Conservation (phyloP, 2,329 filamentous ascomycete genomes). For the Clarireedia monteithiana region DNA sequence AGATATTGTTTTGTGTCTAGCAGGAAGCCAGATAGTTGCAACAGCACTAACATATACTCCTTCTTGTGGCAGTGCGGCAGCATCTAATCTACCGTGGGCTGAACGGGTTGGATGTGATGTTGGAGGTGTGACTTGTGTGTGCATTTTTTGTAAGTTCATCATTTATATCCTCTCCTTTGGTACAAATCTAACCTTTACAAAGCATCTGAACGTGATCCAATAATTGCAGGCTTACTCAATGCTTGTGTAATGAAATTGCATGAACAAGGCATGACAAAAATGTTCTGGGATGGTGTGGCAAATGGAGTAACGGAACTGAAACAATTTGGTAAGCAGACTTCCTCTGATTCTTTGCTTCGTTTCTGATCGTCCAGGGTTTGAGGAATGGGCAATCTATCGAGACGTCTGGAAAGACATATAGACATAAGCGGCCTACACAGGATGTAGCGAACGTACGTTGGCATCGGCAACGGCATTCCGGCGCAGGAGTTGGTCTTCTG, state of each 20-base stretch:
- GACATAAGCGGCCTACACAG: neutral
- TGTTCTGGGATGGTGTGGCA: slow-evolving; percentile 49
- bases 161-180: neutral
- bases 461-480: neutral
- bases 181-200: slow-evolving; percentile 9
- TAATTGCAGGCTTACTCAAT: slow-evolving; percentile 47
- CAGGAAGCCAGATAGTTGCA: slow-evolving; percentile 42
- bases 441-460: neutral
- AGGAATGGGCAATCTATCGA: slow-evolving; percentile 49
- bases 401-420: slow-evolving; percentile 42
- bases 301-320: slow-evolving; percentile 43
- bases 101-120: slow-evolving; percentile 41
- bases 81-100: slow-evolving; percentile 49
- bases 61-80: slow-evolving; percentile 37
- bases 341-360: neutral
- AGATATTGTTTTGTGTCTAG: slow-evolving; percentile 47
- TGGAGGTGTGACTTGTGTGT: slow-evolving; percentile 54
- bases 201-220: slow-evolving; percentile 32
- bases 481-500: neutral
- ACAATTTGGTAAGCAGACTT: slow-evolving; percentile 39
- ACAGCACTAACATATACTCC: slow-evolving; percentile 47
- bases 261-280: slow-evolving; percentile 42
- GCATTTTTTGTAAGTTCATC: slow-evolving; percentile 42
- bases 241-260: slow-evolving; percentile 41
- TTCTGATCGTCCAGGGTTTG: slow-evolving; percentile 38